These are phyloP conservation scores for Penicillium crystallinum DNA, from an alignment of 495 filamentous ascomycete genomes.

Conservation along the genomic window DNA sequence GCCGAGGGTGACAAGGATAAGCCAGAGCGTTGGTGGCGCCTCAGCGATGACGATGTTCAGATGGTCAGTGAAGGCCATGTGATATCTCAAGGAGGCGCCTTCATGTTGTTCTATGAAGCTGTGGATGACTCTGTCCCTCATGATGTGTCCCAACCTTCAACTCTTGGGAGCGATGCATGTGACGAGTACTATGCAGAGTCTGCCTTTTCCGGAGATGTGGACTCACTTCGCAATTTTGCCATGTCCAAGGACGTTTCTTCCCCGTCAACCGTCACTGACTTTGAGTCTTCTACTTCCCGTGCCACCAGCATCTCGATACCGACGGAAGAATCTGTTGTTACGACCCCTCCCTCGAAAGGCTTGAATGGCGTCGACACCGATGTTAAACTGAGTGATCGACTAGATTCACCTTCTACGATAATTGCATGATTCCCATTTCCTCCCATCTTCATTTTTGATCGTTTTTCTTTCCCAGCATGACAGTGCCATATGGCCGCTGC, in stretches of 20 bases:
- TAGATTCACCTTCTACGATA: slow-evolving; percentile 2
- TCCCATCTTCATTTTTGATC: slow-evolving; percentile 1
- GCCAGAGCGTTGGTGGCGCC: slow-evolving; percentile 64
- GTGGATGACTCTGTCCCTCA: slow-evolving; percentile 12
- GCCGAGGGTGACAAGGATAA: slow-evolving; percentile 37
- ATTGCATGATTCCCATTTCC: slow-evolving; percentile 5
- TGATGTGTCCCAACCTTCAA: neutral
- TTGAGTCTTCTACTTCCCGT: slow-evolving; percentile 27
- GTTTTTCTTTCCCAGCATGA: slow-evolving; percentile 1
- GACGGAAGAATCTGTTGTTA: slow-evolving; percentile 5
- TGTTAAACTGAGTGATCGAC: neutral
- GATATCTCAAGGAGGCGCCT: slow-evolving; percentile 74
- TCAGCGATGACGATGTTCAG: slow-evolving; percentile 80
- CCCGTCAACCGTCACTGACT: slow-evolving; percentile 27
- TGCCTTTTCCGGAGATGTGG: slow-evolving; percentile 10
- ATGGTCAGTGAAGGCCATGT: slow-evolving; percentile 69
- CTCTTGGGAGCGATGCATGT: neutral
- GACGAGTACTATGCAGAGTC: neutral
- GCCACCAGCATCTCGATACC: slow-evolving; percentile 29
- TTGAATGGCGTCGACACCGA: neutral
- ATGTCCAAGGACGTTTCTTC: slow-evolving; percentile 31
- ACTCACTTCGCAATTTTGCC: slow-evolving; percentile 19
- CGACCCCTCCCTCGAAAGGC: neutral
- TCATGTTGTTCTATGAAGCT: slow-evolving; percentile 94
- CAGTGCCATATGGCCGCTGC: slow-evolving; percentile 3